Evolutionary conservation across 2,329 filamentous ascomycete genomes (phyloP).

Genomic region (Cladosporium sp.): DNA sequence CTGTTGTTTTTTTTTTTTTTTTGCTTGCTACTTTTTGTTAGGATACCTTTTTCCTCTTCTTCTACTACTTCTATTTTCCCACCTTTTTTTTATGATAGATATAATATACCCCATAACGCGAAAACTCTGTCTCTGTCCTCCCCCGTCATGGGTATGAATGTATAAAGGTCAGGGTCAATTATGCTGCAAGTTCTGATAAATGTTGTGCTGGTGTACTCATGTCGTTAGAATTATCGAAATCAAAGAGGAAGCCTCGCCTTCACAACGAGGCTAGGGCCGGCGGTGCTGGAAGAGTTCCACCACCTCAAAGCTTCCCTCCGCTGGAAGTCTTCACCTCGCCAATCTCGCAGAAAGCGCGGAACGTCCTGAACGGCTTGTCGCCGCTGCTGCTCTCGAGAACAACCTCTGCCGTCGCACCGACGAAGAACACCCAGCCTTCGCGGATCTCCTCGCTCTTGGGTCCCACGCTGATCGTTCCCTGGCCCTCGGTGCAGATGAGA

Average conservation of each 20-base stretch:
- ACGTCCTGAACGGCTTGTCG: slow-evolving; percentile 76
- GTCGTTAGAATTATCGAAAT: background rate
- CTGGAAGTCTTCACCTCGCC: slow-evolving; percentile 45
- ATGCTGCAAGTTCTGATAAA: background rate
- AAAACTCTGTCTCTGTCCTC: background rate
- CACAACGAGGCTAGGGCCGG: background rate
- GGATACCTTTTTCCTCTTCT: slow-evolving; percentile 8
- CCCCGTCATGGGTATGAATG: no score
- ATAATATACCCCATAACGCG: slow-evolving; percentile 20
- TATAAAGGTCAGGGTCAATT: background rate
- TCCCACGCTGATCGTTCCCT: slow-evolving; percentile 81
- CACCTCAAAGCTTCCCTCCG: background rate
- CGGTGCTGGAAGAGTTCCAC: background rate
- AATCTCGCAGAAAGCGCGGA: slow-evolving; percentile 92
- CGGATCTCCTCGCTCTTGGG: slow-evolving; percentile 70
- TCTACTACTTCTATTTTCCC: background rate
- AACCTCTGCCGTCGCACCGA: slow-evolving; percentile 83
- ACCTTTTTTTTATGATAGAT: slow-evolving; percentile 2
- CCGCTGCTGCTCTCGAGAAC: slow-evolving; percentile 65
- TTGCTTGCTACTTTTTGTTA: slow-evolving; percentile 5
- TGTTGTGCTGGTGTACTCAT: slow-evolving; percentile 1
- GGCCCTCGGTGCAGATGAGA: slow-evolving; percentile 82
- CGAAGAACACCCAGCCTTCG: slow-evolving; percentile 57
- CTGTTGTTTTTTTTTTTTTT: no score
- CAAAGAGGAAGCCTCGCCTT: background rate